A percentile compares a stretch with the other conserved stretches of the same genome.
Conservation (phyloP, 306 rosid species). For the Gastrolobium bilobum region DNA sequence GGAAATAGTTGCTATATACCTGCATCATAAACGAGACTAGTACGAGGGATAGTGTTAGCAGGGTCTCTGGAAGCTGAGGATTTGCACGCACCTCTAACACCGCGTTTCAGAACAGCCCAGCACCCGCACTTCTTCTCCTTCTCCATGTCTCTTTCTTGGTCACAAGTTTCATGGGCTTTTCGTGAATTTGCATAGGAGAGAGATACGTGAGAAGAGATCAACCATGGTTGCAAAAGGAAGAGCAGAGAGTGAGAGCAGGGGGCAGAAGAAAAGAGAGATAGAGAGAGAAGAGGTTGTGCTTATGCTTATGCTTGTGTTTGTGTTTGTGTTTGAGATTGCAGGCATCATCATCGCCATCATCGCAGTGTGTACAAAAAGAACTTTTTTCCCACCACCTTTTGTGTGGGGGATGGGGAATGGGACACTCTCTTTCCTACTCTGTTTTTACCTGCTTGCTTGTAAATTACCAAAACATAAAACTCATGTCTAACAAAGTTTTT, state of each 20-base stretch:
- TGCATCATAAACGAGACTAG: constrained; percentile 92
- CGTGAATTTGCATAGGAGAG: constrained; percentile 40
- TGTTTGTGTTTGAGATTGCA: constrained; percentile 72
- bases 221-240: constrained; percentile 42
- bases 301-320: constrained; percentile 3
- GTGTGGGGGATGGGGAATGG: constrained; percentile 73
- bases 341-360: constrained; percentile 95
- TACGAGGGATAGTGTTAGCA: constrained; percentile 87
- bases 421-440: constrained; percentile 50
- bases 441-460: constrained; percentile 7
- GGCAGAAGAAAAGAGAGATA: constrained; percentile 21
- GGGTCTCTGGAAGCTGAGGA: constrained; percentile 81
- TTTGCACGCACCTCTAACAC: constrained; percentile 85
- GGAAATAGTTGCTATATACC: constrained; percentile 54
- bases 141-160: constrained; percentile 60
- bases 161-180: constrained; percentile 56
- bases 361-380: constrained; percentile 94
- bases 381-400: constrained; percentile 91
- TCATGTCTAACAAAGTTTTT: constrained; percentile 40
- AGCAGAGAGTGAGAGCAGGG: constrained; percentile 16
- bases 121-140: constrained; percentile 91
- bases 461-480: constrained; percentile 45
- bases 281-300: constrained; percentile 29
- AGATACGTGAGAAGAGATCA: background rate
- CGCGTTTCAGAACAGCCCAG: constrained; percentile 86